Evolutionary conservation across 208 protist species (phyloP).

Genomic region (Leishmania major): DNA sequence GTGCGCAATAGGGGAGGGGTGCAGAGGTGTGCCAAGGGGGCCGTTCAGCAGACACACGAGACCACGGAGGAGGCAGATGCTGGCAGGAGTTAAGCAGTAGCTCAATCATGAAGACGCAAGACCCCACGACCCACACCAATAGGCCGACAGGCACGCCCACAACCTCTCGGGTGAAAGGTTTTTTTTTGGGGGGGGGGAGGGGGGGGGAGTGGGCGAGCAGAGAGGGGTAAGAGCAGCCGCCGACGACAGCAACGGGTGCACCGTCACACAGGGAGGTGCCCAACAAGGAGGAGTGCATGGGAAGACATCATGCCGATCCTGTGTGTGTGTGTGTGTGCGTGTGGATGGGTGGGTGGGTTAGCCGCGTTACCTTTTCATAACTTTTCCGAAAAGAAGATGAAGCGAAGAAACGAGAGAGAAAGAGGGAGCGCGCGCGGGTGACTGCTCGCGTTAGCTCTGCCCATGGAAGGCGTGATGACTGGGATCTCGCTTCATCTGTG

Average conservation of each 20-base stretch:
- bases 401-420: not conserved
- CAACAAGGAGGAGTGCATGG: not conserved
- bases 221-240: not conserved
- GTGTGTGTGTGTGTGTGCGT: not conserved
- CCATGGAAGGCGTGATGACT: not conserved
- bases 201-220: not conserved
- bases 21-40: not conserved
- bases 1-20: not conserved
- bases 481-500: not conserved
- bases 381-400: not conserved
- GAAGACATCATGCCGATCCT: not conserved
- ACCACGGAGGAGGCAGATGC: not conserved
- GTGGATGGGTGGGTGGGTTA: not conserved
- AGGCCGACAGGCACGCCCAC: not conserved
- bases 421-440: not conserved
- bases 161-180: not conserved
- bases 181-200: not conserved
- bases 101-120: not conserved
- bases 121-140: not conserved
- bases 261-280: not conserved
- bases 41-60: not conserved
- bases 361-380: not conserved
- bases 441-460: not conserved
- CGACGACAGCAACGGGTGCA: not conserved
- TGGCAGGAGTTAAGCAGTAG: not conserved